Conservation (phyloP, 805 yeast genomes). For the Nakazawaea ernobii region DNA sequence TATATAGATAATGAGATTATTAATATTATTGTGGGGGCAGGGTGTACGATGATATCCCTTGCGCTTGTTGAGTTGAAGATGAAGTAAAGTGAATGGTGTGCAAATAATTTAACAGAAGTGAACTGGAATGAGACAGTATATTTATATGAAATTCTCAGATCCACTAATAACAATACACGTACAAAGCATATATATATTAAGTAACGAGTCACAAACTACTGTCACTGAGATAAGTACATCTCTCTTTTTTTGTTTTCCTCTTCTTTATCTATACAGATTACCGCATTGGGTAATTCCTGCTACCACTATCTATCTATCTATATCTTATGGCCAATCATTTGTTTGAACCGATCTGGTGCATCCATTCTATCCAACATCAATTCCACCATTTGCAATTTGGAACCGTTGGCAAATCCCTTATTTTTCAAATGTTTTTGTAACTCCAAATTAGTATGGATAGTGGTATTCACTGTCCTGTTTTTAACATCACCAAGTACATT, state of each 20-base stretch:
- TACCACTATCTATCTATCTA: neutral
- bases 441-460: constrained; percentile 31
- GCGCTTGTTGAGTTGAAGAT: too few species aligned
- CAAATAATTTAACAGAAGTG: too few species aligned
- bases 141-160: too few species aligned
- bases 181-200: too few species aligned
- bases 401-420: constrained; percentile 24
- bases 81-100: too few species aligned
- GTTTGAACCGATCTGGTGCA: constrained; percentile 50
- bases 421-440: constrained; percentile 28
- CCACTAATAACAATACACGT: too few species aligned
- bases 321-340: constrained; percentile 17
- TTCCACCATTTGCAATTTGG: constrained; percentile 49
- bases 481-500: constrained; percentile 59
- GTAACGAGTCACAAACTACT: too few species aligned
- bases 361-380: constrained; percentile 54
- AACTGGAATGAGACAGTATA: too few species aligned
- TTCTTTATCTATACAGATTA: neutral
- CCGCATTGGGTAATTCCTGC: neutral
- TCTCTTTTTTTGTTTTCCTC: too few species aligned
- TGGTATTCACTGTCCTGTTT: constrained; percentile 24
- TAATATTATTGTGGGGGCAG: too few species aligned
- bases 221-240: too few species aligned
- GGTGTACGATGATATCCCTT: too few species aligned
- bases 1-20: neutral